phyloP scores from a whole-genome alignment of 805 yeast species.

The Saccharomycopsis sp. region DNA sequence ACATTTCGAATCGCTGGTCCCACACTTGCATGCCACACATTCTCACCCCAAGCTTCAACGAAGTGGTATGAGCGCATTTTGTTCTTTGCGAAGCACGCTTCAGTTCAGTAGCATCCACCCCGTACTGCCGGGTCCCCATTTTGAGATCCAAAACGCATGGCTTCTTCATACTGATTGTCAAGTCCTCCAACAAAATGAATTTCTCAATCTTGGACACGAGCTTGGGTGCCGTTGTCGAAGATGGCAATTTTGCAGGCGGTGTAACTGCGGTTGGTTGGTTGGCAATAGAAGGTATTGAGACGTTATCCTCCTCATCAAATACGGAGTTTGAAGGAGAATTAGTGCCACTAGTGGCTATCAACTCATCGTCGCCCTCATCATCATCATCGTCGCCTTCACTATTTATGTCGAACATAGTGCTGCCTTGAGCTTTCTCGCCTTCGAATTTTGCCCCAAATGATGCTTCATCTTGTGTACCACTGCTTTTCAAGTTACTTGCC shows the following conservation, averaged over 20 bases:
- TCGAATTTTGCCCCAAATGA: constrained; percentile 1
- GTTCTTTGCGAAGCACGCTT: constrained; percentile 72
- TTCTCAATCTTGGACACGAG: constrained; percentile 54
- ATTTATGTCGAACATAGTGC: no score
- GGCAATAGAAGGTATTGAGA: no score
- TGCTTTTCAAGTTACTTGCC: not conserved
- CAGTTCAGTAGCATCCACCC: constrained; percentile 72
- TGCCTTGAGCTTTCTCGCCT: constrained; percentile 17
- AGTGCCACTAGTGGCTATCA: not conserved
- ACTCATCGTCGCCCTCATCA: constrained; percentile 3
- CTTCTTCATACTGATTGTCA: constrained; percentile 68
- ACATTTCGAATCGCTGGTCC: constrained; percentile 38
- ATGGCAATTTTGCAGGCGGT: no score
- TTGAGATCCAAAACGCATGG: constrained; percentile 93
- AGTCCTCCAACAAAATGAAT: constrained; percentile 81
- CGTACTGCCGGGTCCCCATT: constrained; percentile 98
- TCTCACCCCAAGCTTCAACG: constrained; percentile 76
- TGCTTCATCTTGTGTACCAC: constrained; percentile 12
- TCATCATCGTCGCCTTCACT: no score
- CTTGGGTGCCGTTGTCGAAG: no score
- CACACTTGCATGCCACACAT: constrained; percentile 93
- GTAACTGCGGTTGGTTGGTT: no score
- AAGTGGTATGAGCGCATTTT: constrained; percentile 78
- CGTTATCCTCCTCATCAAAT: constrained; percentile 8
- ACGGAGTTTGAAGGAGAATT: constrained; percentile 5